Evolutionary conservation across 2,329 filamentous ascomycete genomes (phyloP).

Genomic region (Pseudocercospora eumusae): DNA sequence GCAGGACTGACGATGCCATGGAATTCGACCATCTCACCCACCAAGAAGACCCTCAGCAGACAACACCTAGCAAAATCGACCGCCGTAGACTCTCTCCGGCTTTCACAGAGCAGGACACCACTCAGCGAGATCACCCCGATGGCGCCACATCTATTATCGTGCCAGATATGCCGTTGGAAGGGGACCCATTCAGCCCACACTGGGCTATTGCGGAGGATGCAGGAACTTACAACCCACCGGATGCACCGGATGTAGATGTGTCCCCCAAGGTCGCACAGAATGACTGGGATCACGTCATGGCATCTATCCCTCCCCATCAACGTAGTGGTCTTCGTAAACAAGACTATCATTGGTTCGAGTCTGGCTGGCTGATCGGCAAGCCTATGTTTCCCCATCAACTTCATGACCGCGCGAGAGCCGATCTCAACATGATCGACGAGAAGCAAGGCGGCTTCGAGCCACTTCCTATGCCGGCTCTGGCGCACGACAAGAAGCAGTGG

Average conservation of each 20-base stretch:
- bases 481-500: background rate
- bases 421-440: background rate
- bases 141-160: background rate
- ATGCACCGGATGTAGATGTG: background rate
- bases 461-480: background rate
- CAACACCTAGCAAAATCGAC: background rate
- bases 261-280: background rate
- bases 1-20: too few species aligned
- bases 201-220: background rate
- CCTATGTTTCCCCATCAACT: background rate
- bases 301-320: background rate
- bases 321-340: background rate
- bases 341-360: background rate
- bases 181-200: background rate
- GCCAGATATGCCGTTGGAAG: background rate
- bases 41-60: background rate
- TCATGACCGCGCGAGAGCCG: background rate
- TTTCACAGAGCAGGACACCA: background rate
- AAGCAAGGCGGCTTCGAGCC: background rate
- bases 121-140: background rate
- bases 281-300: background rate
- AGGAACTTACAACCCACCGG: background rate
- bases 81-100: background rate
- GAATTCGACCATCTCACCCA: background rate
- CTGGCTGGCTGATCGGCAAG: background rate